A percentile compares a stretch with the other conserved stretches of the same genome.
phyloP scores from a whole-genome alignment of 192 early-diverging fungal species.

The Backusella australiensis region DNA sequence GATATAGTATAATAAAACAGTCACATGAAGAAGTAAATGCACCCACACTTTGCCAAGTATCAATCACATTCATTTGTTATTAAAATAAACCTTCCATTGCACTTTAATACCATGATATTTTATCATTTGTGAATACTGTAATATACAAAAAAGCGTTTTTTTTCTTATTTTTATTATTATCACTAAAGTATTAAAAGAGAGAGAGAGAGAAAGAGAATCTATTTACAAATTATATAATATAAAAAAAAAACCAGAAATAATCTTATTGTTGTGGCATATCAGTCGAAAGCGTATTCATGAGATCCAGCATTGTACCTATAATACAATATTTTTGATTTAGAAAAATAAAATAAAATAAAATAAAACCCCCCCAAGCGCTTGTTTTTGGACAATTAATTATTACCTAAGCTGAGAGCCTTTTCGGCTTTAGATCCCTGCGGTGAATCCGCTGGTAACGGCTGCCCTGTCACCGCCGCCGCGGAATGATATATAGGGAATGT shows the following conservation, averaged over 20 bases:
- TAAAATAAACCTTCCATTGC: too few species aligned
- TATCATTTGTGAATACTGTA: neutral
- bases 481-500: neutral
- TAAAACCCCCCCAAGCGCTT: too few species aligned
- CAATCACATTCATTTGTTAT: too few species aligned
- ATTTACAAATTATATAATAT: neutral
- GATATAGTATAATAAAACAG: too few species aligned
- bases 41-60: too few species aligned
- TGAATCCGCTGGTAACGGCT: neutral
- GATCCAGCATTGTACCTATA: slow-evolving; percentile 23
- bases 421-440: neutral
- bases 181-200: neutral
- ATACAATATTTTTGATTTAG: neutral
- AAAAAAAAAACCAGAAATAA: neutral
- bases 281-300: slow-evolving; percentile 18
- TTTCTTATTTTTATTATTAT: neutral
- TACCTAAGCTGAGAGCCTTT: slow-evolving; percentile 7
- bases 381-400: neutral
- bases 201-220: neutral
- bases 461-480: neutral
- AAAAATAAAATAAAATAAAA: neutral
- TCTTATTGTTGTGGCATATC: slow-evolving; percentile 1
- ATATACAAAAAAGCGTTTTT: neutral
- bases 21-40: too few species aligned
- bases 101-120: too few species aligned